Base-by-base conservation (phyloP, 192 early-diverging fungal species). In the Rhizoclosmatium globosum region DNA sequence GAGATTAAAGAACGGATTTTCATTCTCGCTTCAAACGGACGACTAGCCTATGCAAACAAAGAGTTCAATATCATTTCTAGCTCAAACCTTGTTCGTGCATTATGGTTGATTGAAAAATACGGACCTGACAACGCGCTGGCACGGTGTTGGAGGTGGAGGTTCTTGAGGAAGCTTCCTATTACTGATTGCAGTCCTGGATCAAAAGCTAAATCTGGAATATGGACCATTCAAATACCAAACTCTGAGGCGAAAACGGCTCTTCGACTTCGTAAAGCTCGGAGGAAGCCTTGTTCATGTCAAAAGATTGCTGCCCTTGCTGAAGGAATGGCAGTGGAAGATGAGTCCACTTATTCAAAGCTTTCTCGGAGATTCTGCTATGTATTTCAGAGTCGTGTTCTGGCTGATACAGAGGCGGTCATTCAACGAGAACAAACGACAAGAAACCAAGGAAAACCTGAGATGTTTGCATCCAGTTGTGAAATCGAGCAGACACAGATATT, bases 91-190 rank as follows among this genome's bases (percentile, higher is more conserved):
- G 50, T 79, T 21, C 39, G 81, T 38, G 76, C 81, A 7, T 23
- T 60, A 11, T 82, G 77, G 81, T 58, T 81, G 42, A 31, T 81
- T 23, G 47, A 73, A 23, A 73, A 64, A 61, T 82, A 82, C 48
- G 77, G 77, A 19, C 4, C 61, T 19, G 61, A 53, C 21, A 53
- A 79, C 13, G 76, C 59, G 45, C 44, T 82, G n/a, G 77, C 81
- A 9, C 67, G 66, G 19, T 82, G 81, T 47, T 82, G 81, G 81
- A 39, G 71, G 48, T 82, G 81, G 81, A 42, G 77, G 17, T 82
- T 82, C 61, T 60, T 82, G 78, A 45, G 81, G 44, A 60, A 67
- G 31, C 17, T 66, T 6, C 64, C 73, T 42, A 2, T 57, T 21
- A 53, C 23, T 9, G 59, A 23, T n/a, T 9, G 7, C 0, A 62